Evolutionary conservation across 768 basidiomycete species (phyloP).

Genomic region (Mycena galopus): DNA sequence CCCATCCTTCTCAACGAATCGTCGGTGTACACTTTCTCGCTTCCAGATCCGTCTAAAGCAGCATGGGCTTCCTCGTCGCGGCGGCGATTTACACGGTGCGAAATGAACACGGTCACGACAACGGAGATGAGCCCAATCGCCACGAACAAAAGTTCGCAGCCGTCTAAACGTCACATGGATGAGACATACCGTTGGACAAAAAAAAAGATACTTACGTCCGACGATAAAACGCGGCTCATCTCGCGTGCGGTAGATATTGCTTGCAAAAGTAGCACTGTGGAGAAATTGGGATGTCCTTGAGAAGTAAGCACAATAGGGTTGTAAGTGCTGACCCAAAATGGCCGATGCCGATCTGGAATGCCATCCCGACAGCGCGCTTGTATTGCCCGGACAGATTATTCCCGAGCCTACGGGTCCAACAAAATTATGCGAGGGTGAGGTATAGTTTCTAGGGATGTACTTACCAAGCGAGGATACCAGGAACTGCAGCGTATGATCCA

Average conservation of each 20-base stretch:
- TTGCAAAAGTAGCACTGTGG: conserved; percentile 71
- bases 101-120: conserved; percentile 60
- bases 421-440: background rate
- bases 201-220: conserved; percentile 63
- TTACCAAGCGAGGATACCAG: conserved; percentile 74
- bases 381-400: conserved; percentile 78
- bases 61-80: conserved; percentile 56
- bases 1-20: conserved; percentile 60
- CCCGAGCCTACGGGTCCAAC: conserved; percentile 67
- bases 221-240: conserved; percentile 73
- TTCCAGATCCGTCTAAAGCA: conserved; percentile 46
- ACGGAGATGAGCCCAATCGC: conserved; percentile 69
- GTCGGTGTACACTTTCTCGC: conserved; percentile 49
- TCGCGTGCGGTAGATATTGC: conserved; percentile 70
- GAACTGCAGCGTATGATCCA: conserved; percentile 72
- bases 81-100: conserved; percentile 66
- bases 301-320: too few species aligned
- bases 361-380: conserved; percentile 78
- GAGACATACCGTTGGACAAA: too few species aligned
- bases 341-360: conserved; percentile 74
- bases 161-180: conserved; percentile 55
- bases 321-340: conserved; percentile 56
- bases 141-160: conserved; percentile 74
- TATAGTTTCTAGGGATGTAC: conserved; percentile 22
- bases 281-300: too few species aligned